Conservation (phyloP, 805 yeast species). For the Yarrowia sp. region DNA sequence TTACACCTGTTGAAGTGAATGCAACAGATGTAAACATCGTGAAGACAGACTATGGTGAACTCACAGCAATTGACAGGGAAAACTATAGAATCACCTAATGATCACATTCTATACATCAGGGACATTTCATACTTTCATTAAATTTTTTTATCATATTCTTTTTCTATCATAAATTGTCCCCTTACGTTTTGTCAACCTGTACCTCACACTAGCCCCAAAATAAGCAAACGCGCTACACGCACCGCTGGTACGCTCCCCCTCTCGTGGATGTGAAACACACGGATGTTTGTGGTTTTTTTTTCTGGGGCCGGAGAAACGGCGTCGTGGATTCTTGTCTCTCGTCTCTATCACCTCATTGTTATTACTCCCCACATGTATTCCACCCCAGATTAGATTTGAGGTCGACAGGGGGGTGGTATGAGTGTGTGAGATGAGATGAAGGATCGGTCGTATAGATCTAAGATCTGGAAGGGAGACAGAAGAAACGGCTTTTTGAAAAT, state of each 20-base stretch:
- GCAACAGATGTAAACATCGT: too few relatives aligned
- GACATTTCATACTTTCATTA: too few relatives aligned
- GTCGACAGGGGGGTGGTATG: slow-evolving; percentile 31
- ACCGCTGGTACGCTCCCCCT: not conserved
- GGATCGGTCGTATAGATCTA: slow-evolving; percentile 29
- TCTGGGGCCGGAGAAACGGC: slow-evolving; percentile 1
- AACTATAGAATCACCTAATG: too few relatives aligned
- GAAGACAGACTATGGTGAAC: too few relatives aligned
- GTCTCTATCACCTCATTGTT: not conserved
- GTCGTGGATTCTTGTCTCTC: not conserved
- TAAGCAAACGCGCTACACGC: not conserved
- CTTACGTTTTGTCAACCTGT: not conserved
- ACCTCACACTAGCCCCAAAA: not conserved
- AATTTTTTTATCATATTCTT: not conserved
- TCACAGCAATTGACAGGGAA: too few relatives aligned
- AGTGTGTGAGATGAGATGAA: slow-evolving; percentile 3
- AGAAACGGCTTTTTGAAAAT: too few relatives aligned
- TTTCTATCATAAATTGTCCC: not conserved
- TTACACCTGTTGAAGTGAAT: too few relatives aligned
- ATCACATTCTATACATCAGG: too few relatives aligned
- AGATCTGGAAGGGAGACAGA: slow-evolving; percentile 1
- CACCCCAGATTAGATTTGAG: slow-evolving; percentile 22
- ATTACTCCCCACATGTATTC: slow-evolving; percentile 14
- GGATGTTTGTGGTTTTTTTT: not conserved
- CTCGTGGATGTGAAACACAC: slow-evolving; percentile 10